Evolutionary conservation across 2,329 filamentous ascomycete species (phyloP).

Genomic region (Aspergillus sp.): DNA sequence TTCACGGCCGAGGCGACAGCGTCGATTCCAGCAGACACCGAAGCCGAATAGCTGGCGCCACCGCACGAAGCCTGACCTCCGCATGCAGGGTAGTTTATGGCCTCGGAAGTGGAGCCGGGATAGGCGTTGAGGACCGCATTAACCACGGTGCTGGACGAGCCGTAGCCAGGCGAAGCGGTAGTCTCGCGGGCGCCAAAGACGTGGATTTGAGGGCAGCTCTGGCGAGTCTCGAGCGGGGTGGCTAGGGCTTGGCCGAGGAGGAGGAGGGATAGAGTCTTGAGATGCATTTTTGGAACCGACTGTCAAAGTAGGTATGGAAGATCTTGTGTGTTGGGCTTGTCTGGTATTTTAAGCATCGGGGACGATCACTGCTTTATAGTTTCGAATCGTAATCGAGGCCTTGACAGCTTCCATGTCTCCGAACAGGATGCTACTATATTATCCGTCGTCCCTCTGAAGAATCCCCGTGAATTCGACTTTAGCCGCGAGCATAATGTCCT

Average conservation of each 20-base stretch:
- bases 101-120: conserved; percentile 58
- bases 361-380: neutral
- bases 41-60: conserved; percentile 56
- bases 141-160: conserved; percentile 55
- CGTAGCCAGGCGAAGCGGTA: conserved; percentile 55
- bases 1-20: conserved; percentile 66
- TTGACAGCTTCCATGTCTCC: neutral
- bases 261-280: neutral
- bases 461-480: neutral
- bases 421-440: neutral
- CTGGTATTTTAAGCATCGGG: neutral
- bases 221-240: conserved; percentile 21
- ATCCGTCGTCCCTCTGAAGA: neutral
- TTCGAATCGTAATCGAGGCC: too few species aligned
- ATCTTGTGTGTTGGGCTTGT: neutral
- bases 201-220: conserved; percentile 52
- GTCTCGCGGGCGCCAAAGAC: conserved; percentile 59
- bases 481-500: neutral
- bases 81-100: conserved; percentile 65
- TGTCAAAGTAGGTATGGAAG: neutral
- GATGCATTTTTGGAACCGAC: neutral
- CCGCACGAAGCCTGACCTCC: conserved; percentile 57
- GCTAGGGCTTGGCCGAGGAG: neutral
- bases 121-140: conserved; percentile 55
- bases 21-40: conserved; percentile 60